Percentiles rank a stretch among this genome's conserved stretches.
Conservation (phyloP, 495 filamentous ascomycete genomes). For the Jackrogersella minutella region DNA sequence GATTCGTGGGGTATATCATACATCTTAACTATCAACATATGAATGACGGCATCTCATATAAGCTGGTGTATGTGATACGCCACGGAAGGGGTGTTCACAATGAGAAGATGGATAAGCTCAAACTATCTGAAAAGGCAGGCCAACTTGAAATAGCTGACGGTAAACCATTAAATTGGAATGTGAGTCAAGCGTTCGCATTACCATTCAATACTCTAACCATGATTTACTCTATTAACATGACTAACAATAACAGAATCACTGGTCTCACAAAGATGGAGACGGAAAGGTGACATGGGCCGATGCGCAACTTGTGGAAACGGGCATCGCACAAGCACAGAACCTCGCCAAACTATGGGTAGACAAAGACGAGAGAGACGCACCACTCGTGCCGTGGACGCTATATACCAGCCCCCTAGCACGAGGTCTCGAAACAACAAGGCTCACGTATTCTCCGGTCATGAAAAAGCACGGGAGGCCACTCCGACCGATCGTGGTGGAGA, state of each 20-base stretch:
- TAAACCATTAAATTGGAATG: constrained; percentile 3
- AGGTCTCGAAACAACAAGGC: constrained; percentile 68
- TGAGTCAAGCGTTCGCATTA: neutral
- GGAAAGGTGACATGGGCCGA: constrained; percentile 73
- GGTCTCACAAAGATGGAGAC: constrained; percentile 74
- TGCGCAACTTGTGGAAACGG: constrained; percentile 67
- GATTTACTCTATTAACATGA: neutral
- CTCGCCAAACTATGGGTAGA: constrained; percentile 71
- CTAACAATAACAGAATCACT: constrained; percentile 60
- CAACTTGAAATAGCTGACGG: neutral
- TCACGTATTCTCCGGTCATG: constrained; percentile 63
- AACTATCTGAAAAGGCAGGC: constrained; percentile 10
- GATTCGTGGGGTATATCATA: constrained; percentile 9
- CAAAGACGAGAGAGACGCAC: constrained; percentile 58
- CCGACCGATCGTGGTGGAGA: constrained; percentile 70
- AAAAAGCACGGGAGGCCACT: constrained; percentile 47
- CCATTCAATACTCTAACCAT: neutral
- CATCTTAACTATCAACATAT: constrained; percentile 1
- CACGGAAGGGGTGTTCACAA: constrained; percentile 27
- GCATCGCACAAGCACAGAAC: constrained; percentile 66
- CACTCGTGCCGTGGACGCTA: constrained; percentile 70
- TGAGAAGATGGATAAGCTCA: constrained; percentile 20
- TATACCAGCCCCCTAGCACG: constrained; percentile 74
- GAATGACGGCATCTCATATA: constrained; percentile 21
- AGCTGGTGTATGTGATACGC: constrained; percentile 19